phyloP scores from a whole-genome alignment of 2,329 filamentous ascomycete genomes.

The Colletotrichum eremochloae region DNA sequence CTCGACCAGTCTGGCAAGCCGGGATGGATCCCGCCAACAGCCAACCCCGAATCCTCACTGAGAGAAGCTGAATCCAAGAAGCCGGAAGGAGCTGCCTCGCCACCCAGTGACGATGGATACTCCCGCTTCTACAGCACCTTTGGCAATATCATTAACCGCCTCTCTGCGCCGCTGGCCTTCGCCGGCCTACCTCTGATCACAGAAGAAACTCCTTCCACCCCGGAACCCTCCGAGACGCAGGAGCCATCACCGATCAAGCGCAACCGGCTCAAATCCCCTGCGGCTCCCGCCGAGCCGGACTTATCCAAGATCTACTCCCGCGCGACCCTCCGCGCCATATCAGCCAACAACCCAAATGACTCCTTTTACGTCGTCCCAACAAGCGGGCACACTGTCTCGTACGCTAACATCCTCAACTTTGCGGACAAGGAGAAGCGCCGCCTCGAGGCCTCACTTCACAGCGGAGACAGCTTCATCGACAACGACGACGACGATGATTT shows the following conservation, averaged over 20 bases:
- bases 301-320: conserved; percentile 87
- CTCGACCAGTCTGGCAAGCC: conserved; percentile 68
- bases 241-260: conserved; percentile 55
- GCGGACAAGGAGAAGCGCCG: conserved; percentile 76
- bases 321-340: conserved; percentile 84
- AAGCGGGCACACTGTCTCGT: conserved; percentile 91
- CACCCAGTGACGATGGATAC: conserved; percentile 80
- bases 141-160: conserved; percentile 86
- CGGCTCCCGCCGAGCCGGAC: conserved; percentile 72
- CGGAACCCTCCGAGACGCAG: conserved; percentile 52
- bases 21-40: conserved; percentile 63
- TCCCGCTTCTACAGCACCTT: conserved; percentile 93
- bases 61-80: conserved; percentile 47
- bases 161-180: conserved; percentile 93
- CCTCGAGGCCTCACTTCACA: conserved; percentile 64
- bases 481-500: conserved; percentile 88
- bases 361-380: conserved; percentile 97
- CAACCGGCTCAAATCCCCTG: conserved; percentile 52
- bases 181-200: conserved; percentile 85
- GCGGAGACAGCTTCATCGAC: conserved; percentile 62
- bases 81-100: conserved; percentile 46
- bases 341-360: conserved; percentile 73
- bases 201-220: conserved; percentile 56
- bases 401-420: conserved; percentile 86
- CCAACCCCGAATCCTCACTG: conserved; percentile 45